Conservation (phyloP, 805 yeast species). For the Wickerhamiella australiensis region DNA sequence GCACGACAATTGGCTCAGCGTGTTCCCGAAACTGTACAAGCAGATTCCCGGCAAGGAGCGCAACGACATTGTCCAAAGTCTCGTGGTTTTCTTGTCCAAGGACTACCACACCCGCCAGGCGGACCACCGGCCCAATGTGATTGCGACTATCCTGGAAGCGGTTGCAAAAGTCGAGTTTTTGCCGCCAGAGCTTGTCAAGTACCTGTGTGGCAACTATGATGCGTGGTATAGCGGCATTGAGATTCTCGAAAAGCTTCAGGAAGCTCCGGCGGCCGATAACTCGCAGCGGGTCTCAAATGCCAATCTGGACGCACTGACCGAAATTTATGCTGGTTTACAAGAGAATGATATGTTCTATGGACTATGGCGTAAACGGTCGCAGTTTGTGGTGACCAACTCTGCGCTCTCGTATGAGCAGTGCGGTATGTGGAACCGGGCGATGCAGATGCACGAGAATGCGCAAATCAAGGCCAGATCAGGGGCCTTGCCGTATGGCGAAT, state of each 20-base stretch:
- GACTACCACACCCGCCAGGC: constrained; percentile 90
- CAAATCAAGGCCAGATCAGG: constrained; percentile 95
- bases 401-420: constrained; percentile 91
- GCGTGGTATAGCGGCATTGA: constrained; percentile 86
- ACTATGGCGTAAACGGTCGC: constrained; percentile 92
- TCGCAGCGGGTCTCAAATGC: constrained; percentile 69
- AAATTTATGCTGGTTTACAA: constrained; percentile 73
- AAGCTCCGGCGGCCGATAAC: constrained; percentile 47
- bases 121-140: constrained; percentile 73
- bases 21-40: constrained; percentile 70
- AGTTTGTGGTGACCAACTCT: constrained; percentile 81
- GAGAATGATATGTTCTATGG: constrained; percentile 98
- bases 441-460: constrained; percentile 87
- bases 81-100: constrained; percentile 68
- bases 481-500: constrained; percentile 85
- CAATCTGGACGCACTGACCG: constrained; percentile 80
- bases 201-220: constrained; percentile 72
- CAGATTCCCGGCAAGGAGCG: constrained; percentile 62
- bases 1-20: constrained; percentile 67
- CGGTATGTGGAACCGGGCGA: constrained; percentile 90
- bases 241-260: constrained; percentile 61
- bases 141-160: constrained; percentile 74
- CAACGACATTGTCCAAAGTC: constrained; percentile 68
- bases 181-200: constrained; percentile 90
- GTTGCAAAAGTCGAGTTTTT: constrained; percentile 59